Percentiles rank a stretch among this genome's conserved stretches.
These are phyloP conservation scores for Primulina huaijiensis DNA, from an alignment of 257 asterid species.

Conservation along the genomic window DNA sequence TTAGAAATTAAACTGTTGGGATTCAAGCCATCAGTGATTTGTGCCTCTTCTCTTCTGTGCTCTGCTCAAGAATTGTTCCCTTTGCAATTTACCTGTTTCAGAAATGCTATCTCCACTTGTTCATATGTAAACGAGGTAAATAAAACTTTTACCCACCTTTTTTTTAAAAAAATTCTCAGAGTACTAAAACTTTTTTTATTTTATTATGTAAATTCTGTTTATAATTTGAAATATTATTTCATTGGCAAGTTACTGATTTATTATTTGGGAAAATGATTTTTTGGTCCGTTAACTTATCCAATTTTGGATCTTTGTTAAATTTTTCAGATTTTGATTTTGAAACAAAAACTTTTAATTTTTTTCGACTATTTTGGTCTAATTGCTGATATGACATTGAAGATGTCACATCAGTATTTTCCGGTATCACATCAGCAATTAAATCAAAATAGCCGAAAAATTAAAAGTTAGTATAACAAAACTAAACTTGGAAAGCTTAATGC, in stretches of 20 bases:
- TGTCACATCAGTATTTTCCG: too few species aligned
- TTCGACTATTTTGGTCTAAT: too few species aligned
- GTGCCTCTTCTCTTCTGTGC: conserved; percentile 60
- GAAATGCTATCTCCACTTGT: conserved; percentile 38
- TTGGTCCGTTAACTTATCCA: too few species aligned
- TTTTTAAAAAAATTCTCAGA: background rate
- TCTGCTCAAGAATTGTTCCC: conserved; percentile 53
- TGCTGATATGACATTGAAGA: too few species aligned
- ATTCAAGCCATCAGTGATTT: conserved; percentile 60
- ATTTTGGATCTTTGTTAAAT: too few species aligned
- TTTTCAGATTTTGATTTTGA: too few species aligned
- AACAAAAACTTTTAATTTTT: too few species aligned
- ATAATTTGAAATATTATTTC: background rate
- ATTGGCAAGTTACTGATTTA: background rate
- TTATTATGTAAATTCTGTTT: background rate
- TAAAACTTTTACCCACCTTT: background rate
- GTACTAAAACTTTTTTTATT: background rate
- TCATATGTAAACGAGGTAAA: conserved; percentile 53
- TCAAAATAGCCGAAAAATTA: too few species aligned
- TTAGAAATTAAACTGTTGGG: conserved; percentile 51
- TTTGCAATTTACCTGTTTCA: conserved; percentile 41
- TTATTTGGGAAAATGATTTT: too few species aligned
- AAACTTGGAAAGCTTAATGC: too few species aligned
- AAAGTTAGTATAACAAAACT: too few species aligned
- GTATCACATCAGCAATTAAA: too few species aligned